Evolutionary conservation across 2,329 filamentous ascomycete species (phyloP).

Genomic region (Calycina herbarum): DNA sequence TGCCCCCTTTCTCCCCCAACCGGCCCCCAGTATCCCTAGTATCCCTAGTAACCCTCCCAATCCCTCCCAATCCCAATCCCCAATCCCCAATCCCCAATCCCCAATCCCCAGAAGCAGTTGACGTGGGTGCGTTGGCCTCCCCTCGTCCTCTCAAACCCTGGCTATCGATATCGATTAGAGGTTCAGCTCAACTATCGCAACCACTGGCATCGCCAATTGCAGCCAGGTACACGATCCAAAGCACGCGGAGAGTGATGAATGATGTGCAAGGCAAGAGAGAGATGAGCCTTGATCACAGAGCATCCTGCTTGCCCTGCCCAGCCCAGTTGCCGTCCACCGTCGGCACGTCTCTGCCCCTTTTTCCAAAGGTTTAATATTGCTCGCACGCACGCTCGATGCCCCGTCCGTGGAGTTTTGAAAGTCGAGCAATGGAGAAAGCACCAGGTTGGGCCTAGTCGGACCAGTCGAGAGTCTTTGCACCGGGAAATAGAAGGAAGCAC

Average conservation of each 20-base stretch:
- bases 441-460: background rate
- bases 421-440: background rate
- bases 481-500: background rate
- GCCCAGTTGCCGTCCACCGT: background rate
- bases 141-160: too few species aligned
- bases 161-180: too few species aligned
- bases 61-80: too few species aligned
- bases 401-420: background rate
- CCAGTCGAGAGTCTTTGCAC: background rate
- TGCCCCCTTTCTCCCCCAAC: too few species aligned
- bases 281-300: background rate
- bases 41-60: too few species aligned
- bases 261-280: background rate
- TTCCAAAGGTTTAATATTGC: constrained; percentile 1
- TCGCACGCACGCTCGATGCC: background rate
- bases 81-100: too few species aligned
- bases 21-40: too few species aligned
- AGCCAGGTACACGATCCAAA: constrained; percentile 1
- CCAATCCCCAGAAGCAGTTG: too few species aligned
- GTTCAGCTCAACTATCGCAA: background rate
- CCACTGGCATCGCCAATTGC: background rate
- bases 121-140: too few species aligned
- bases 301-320: background rate
- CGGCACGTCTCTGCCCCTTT: background rate
- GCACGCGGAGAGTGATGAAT: background rate